Base-by-base conservation (phyloP, 2,329 filamentous ascomycete genomes). In the Aureobasidium sp. region DNA sequence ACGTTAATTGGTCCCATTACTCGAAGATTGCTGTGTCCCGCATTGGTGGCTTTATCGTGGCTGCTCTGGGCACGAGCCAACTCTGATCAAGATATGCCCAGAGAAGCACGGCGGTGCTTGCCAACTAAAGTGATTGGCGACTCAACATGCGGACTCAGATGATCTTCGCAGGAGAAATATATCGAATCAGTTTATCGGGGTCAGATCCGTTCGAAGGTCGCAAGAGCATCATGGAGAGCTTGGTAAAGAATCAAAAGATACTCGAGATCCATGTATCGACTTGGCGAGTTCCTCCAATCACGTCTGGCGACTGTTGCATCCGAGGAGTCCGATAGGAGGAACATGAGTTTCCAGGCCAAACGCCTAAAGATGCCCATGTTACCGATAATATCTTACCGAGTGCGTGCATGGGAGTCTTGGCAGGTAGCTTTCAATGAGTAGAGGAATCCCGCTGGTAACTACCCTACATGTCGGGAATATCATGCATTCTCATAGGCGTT, bases 1-100 rank as follows among this genome's bases (percentile, higher is more conserved):
- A 45, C 53, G 39, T 57, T 57, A 36, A 57, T 57, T 57, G 53
- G 53, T 44, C 29, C 53, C 27, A 57, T 57, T 45, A 30, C 30
- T 54, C 21, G 36, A 14, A n/a, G 27, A 2, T 9, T 36, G 50
- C 37, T 32, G 36, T 29, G 25, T 54, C 49, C 50, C 50, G 37
- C 36, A 30, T 54, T 42, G 50, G 50, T 54, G 50, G 50, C 50
- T 37, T 54, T 4, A 32, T 21, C 9, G 50, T 32, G 37, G 50
- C 50, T 42, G 14, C 30, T 14, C 41, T 57, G 41, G 53, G 53
- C 53, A 45, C 53, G 53, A 45, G 53, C 53, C 53, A 44, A 57
- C 11, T 21, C 21, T 16, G 9, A 30, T 57, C 39, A 57, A 57
- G 53, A 45, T 44, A 34, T 45, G 53, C 53, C 53, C 39, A 42